phyloP scores from a whole-genome alignment of 331 rosid species.

The Saraca asoca region DNA sequence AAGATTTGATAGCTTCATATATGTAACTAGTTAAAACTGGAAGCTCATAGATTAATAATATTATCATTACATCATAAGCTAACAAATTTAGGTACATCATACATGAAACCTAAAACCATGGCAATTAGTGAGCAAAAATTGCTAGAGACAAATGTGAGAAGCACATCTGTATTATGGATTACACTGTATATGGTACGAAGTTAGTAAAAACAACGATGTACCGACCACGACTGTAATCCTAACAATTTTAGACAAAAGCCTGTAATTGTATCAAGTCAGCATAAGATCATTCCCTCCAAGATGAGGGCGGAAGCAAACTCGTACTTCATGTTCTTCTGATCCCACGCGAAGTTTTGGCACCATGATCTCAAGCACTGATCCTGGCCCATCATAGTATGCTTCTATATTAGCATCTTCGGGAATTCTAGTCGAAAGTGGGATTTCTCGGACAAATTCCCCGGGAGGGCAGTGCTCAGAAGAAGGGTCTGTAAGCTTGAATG shows the following conservation, averaged over 20 bases:
- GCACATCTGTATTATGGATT: constrained; percentile 44
- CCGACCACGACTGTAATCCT: constrained; percentile 45
- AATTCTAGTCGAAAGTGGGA: constrained; percentile 77
- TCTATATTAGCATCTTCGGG: constrained; percentile 92
- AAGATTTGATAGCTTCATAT: too few species aligned
- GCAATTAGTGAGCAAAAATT: constrained; percentile 47
- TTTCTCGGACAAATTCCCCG: constrained; percentile 91
- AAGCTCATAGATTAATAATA: too few species aligned
- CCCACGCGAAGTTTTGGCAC: constrained; percentile 82
- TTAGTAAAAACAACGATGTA: constrained; percentile 57
- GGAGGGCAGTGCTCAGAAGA: constrained; percentile 92
- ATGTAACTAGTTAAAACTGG: too few species aligned
- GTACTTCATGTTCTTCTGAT: constrained; percentile 95
- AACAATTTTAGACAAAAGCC: constrained; percentile 34
- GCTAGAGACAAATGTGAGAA: constrained; percentile 43
- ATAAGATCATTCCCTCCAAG: constrained; percentile 89
- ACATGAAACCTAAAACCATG: constrained; percentile 22
- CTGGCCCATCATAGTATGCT: constrained; percentile 91
- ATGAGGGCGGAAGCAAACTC: constrained; percentile 92
- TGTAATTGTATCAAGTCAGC: constrained; percentile 70
- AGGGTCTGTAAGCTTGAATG: constrained; percentile 84
- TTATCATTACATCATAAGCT: too few species aligned
- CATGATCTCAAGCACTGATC: constrained; percentile 89
- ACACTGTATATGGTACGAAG: constrained; percentile 54
- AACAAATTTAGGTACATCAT: too few species aligned